Evolutionary conservation across 768 basidiomycete genomes (phyloP).

Genomic region (Termitomyces sp.): DNA sequence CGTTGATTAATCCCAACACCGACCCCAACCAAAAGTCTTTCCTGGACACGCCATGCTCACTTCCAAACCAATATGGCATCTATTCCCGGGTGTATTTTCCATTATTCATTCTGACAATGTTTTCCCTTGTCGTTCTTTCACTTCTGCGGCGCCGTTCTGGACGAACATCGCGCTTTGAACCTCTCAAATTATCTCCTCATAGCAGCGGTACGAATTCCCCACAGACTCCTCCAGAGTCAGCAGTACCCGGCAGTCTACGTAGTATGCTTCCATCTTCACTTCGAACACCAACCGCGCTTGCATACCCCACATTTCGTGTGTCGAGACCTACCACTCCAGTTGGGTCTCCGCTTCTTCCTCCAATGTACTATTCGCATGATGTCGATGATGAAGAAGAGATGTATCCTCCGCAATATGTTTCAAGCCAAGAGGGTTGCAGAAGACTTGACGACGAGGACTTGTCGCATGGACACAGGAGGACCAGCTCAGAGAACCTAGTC

Average conservation of each 20-base stretch:
- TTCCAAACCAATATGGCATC: conserved; percentile 68
- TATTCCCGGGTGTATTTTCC: conserved; percentile 64
- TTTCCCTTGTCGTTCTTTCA: conserved; percentile 47
- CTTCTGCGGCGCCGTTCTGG: conserved; percentile 35
- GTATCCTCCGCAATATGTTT: conserved; percentile 45
- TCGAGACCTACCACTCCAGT: conserved; percentile 38
- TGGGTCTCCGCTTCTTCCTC: conserved; percentile 32
- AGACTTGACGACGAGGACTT: conserved; percentile 32
- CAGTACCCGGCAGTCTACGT: conserved; percentile 33
- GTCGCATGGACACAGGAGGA: conserved; percentile 22
- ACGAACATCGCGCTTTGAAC: conserved; percentile 21
- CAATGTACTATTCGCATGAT: conserved; percentile 27
- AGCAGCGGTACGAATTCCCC: conserved; percentile 21
- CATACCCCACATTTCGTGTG: conserved; percentile 35
- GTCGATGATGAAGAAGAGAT: conserved; percentile 51
- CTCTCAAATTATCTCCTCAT: conserved; percentile 24
- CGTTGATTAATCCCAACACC: conserved; percentile 39
- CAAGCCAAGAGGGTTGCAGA: conserved; percentile 29
- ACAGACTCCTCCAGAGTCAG: conserved; percentile 28
- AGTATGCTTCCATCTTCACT: conserved; percentile 30
- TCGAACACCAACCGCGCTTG: conserved; percentile 32
- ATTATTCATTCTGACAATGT: conserved; percentile 30
- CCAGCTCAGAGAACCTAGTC: conserved; percentile 13
- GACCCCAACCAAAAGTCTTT: conserved; percentile 35
- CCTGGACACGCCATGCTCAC: conserved; percentile 64